phyloP scores from a whole-genome alignment of 495 filamentous ascomycete genomes.

The Schizothecium vesticola region DNA sequence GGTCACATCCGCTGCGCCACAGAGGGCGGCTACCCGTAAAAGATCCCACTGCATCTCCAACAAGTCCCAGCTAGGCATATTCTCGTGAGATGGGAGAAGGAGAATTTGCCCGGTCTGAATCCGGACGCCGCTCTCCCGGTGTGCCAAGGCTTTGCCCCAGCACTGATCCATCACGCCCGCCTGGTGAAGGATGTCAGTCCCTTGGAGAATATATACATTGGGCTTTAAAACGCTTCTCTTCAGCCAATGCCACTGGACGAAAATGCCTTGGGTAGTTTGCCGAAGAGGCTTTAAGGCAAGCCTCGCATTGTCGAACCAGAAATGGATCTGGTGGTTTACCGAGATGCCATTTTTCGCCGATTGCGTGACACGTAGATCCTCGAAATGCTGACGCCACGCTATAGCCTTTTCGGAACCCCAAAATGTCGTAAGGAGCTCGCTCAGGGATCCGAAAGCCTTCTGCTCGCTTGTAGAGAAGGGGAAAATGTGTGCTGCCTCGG shows the following conservation, averaged over 20 bases:
- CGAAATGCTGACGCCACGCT: no score
- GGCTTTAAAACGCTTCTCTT: slow-evolving; percentile 7
- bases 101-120: slow-evolving; percentile 4
- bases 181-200: slow-evolving; percentile 3
- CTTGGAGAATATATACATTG: background rate
- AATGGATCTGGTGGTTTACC: slow-evolving; percentile 12
- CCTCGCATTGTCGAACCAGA: slow-evolving; percentile 12
- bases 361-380: no score
- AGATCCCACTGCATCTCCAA: slow-evolving; percentile 10
- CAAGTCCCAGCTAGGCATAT: slow-evolving; percentile 6
- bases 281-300: slow-evolving; percentile 14
- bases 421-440: no score
- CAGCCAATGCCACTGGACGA: slow-evolving; percentile 16
- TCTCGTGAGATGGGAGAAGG: background rate
- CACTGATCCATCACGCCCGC: slow-evolving; percentile 2
- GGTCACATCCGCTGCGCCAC: slow-evolving; percentile 6
- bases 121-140: slow-evolving; percentile 3
- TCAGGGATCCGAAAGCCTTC: no score
- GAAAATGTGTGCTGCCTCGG: no score
- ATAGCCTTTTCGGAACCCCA: no score
- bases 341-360: no score
- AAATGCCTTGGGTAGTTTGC: slow-evolving; percentile 1
- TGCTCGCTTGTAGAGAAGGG: no score
- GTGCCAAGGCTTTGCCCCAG: slow-evolving; percentile 4
- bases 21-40: background rate